phyloP scores from a whole-genome alignment of 2,329 filamentous ascomycete genomes.

The Aspergillus tanneri region DNA sequence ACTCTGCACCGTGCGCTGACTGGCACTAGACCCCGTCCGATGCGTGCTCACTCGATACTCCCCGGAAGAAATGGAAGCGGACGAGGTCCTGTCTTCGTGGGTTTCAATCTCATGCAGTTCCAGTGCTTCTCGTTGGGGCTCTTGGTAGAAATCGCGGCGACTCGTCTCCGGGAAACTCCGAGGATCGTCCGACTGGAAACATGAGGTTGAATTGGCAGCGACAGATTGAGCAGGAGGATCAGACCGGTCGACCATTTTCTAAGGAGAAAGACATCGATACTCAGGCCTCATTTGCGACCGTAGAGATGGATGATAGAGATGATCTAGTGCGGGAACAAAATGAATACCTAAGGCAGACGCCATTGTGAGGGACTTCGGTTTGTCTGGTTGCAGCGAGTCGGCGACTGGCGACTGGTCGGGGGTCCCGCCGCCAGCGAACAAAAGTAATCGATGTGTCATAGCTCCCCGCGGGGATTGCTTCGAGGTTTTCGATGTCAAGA shows the following conservation, averaged over 20 bases:
- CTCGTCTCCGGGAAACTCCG: not conserved
- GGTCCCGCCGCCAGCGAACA: too few species aligned
- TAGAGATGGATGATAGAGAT: too few species aligned
- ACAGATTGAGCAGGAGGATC: not conserved
- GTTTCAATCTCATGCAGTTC: conserved; percentile 35
- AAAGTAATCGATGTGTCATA: too few species aligned
- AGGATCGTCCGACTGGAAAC: not conserved
- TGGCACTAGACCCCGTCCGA: conserved; percentile 26
- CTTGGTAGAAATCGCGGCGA: conserved; percentile 5
- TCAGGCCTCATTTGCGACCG: too few species aligned
- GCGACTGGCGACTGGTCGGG: too few species aligned
- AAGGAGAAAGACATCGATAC: not conserved
- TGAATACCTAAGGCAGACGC: too few species aligned
- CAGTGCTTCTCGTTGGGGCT: conserved; percentile 21
- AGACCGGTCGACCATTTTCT: conserved; percentile 5
- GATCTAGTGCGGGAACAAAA: too few species aligned
- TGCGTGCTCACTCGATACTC: conserved; percentile 30
- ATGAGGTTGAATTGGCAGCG: not conserved
- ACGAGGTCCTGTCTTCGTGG: conserved; percentile 25
- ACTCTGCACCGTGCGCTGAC: conserved; percentile 9
- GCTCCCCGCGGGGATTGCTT: too few species aligned
- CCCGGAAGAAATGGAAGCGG: conserved; percentile 33
- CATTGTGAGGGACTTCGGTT: too few species aligned
- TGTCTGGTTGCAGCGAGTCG: too few species aligned
- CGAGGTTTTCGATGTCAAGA: too few species aligned